These are phyloP conservation scores for Hypoxylon fragiforme DNA, from an alignment of 495 filamentous ascomycete genomes.

Conservation along the genomic window DNA sequence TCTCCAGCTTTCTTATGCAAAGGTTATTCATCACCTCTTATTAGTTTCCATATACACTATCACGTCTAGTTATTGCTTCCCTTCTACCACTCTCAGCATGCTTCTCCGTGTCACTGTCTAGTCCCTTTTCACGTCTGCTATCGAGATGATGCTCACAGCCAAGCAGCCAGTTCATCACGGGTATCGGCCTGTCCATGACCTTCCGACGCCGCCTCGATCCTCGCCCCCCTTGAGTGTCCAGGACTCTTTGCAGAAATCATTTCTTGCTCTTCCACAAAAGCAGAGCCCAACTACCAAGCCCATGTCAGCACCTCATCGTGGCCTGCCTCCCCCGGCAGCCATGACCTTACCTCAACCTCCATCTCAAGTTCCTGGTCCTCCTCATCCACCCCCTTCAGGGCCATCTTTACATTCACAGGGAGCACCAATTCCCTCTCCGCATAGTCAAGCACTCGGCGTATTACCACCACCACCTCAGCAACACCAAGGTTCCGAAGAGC, in stretches of 20 bases:
- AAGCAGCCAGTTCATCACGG: conserved; percentile 67
- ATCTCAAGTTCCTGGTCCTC: conserved; percentile 40
- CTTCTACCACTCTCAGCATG: conserved; percentile 29
- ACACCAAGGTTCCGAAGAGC: conserved; percentile 76
- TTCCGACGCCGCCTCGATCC: conserved; percentile 65
- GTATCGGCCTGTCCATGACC: conserved; percentile 71
- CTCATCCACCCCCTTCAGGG: conserved; percentile 44
- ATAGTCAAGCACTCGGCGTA: conserved; percentile 51
- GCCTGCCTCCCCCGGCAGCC: conserved; percentile 72
- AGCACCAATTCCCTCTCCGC: conserved; percentile 39
- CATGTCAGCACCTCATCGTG: conserved; percentile 76
- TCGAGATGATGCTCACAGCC: conserved; percentile 66
- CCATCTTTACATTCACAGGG: conserved; percentile 41
- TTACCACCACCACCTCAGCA: conserved; percentile 71
- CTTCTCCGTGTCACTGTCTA: conserved; percentile 26
- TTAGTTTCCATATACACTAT: conserved; percentile 30
- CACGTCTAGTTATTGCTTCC: conserved; percentile 14
- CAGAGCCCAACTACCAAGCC: conserved; percentile 50
- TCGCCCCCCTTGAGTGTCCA: conserved; percentile 60
- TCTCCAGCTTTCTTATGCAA: conserved; percentile 54
- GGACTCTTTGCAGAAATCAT: conserved; percentile 51
- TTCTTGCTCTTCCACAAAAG: conserved; percentile 41
- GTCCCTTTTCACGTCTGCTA: conserved; percentile 30
- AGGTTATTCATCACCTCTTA: conserved; percentile 54
- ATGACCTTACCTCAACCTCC: conserved; percentile 63